Conservation (phyloP, 2,329 filamentous ascomycete genomes). For the Thermomyces lanuginosus region DNA sequence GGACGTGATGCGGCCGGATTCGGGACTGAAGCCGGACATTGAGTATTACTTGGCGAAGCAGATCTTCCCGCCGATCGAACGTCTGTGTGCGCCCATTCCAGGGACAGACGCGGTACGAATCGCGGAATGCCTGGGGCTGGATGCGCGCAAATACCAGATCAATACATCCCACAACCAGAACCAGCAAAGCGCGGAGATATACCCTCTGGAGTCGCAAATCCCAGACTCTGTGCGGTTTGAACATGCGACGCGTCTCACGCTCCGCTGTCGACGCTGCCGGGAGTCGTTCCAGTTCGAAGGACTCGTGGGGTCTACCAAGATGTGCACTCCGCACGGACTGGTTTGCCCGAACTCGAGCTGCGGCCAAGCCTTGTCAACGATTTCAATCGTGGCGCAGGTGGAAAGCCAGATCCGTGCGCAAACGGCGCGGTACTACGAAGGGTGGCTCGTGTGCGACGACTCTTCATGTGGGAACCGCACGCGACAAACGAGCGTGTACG, state of each 20-base stretch:
- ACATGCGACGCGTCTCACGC: constrained; percentile 56
- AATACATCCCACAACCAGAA: constrained; percentile 39
- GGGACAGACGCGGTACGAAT: constrained; percentile 82
- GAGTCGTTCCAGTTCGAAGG: constrained; percentile 59
- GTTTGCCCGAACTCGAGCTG: constrained; percentile 52
- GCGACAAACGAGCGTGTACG: constrained; percentile 84
- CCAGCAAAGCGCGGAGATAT: constrained; percentile 52
- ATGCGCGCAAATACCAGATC: constrained; percentile 71
- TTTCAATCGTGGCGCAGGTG: constrained; percentile 71
- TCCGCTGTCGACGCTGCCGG: constrained; percentile 73
- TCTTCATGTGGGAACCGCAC: constrained; percentile 72
- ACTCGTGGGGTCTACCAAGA: constrained; percentile 40
- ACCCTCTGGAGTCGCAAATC: constrained; percentile 85
- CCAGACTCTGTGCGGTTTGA: constrained; percentile 81
- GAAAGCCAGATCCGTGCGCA: constrained; percentile 67
- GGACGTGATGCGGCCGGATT: constrained; percentile 64
- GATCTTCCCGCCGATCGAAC: constrained; percentile 93
- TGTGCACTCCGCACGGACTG: constrained; percentile 58
- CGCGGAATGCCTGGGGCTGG: constrained; percentile 84
- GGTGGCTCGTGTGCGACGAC: constrained; percentile 82
- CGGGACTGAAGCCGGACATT: constrained; percentile 68
- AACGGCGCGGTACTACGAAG: constrained; percentile 77
- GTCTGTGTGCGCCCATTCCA: constrained; percentile 86
- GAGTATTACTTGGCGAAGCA: constrained; percentile 98
- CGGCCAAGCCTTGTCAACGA: constrained; percentile 44